A percentile compares a stretch with the other conserved stretches of the same genome.
These are phyloP conservation scores for Fraxinus ornus DNA, from an alignment of 305 asterid genomes.

Conservation along the genomic window DNA sequence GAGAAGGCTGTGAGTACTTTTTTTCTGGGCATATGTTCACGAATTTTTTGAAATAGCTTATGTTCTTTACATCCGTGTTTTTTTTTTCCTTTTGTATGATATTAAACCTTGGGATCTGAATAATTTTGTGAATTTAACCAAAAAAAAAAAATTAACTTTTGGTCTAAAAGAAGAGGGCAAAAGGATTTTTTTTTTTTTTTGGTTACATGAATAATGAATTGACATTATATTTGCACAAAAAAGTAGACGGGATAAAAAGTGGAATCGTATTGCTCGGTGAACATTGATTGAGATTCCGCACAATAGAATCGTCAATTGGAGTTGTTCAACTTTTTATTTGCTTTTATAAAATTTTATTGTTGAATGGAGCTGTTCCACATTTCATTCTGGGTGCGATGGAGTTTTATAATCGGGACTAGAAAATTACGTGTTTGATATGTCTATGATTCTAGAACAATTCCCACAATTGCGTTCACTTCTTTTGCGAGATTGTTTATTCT, in stretches of 20 bases:
- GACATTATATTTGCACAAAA: not conserved
- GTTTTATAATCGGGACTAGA: not conserved
- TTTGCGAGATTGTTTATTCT: not conserved
- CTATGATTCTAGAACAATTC: not conserved
- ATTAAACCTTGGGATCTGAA: not conserved
- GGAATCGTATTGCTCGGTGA: not conserved
- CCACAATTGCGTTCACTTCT: not conserved
- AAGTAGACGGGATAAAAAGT: not conserved
- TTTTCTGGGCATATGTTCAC: not conserved
- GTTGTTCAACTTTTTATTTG: not conserved
- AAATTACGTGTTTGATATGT: not conserved
- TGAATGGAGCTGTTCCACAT: not conserved
- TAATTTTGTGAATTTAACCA: not conserved
- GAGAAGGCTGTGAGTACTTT: constrained; percentile 73
- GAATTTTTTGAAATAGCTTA: not conserved
- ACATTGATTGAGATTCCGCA: not conserved
- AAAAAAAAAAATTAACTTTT: not conserved
- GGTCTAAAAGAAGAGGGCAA: not conserved
- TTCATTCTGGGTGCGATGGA: not conserved
- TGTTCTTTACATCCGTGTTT: not conserved
- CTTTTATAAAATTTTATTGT: not conserved
- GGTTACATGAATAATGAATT: no score
- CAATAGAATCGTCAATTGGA: not conserved
- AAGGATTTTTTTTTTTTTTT: no score
- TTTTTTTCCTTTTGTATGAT: not conserved